phyloP scores from a whole-genome alignment of 177 flowering plant genomes.

The Viscum album region DNA sequence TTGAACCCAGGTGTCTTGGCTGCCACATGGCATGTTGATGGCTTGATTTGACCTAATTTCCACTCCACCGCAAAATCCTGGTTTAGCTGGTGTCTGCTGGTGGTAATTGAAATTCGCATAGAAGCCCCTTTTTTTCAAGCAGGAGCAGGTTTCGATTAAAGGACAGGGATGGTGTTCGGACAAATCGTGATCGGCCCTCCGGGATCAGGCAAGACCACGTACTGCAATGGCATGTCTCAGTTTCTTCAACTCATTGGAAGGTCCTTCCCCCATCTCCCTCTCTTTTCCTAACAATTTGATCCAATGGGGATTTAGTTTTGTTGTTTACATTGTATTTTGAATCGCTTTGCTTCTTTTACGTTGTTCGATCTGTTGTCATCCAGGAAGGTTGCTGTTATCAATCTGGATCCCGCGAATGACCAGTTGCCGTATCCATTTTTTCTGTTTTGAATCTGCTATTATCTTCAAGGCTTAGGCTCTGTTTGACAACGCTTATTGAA shows the following conservation, averaged over 20 bases:
- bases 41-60: too few relatives aligned
- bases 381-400: conserved; percentile 93
- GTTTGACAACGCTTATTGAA: too few relatives aligned
- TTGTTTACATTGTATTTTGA: neutral
- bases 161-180: conserved; percentile 55
- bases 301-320: neutral
- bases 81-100: too few relatives aligned
- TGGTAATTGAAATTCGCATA: too few relatives aligned
- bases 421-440: conserved; percentile 68
- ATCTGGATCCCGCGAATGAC: conserved; percentile 97
- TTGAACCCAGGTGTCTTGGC: too few relatives aligned
- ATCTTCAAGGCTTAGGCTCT: neutral
- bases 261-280: conserved; percentile 19
- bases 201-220: conserved; percentile 93
- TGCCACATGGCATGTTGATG: too few relatives aligned
- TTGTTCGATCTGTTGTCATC: conserved; percentile 12
- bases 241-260: conserved; percentile 75
- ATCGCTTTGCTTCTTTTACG: too few relatives aligned
- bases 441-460: neutral
- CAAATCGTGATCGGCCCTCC: conserved; percentile 92
- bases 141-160: too few relatives aligned
- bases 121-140: too few relatives aligned
- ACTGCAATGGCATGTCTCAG: conserved; percentile 96
- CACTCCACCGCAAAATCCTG: too few relatives aligned
- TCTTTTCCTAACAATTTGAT: neutral